Base-by-base conservation (phyloP, 805 yeast genomes). In the Lachancea sp. region DNA sequence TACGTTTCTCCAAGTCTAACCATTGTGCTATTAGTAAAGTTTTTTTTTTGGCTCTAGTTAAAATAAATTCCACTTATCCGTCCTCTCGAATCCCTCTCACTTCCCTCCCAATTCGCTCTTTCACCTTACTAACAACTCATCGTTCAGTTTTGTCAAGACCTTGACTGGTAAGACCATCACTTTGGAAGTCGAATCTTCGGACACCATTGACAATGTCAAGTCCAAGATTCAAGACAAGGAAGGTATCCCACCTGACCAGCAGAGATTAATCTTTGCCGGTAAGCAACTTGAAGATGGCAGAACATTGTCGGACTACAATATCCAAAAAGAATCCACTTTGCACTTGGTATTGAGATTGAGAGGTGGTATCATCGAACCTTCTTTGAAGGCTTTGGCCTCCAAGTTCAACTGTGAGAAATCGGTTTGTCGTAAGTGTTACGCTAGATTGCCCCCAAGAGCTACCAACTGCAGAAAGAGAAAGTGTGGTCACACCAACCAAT, bases 381-480 rank as follows among this genome's bases (percentile, higher is more conserved):
- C 97, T 65, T 83, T 92, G 67, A 92, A 90, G 79, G 96, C 90
- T 64, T 81, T 92, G 68, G 98, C 98, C 73, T 86, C 97, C 70
- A 92, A 92, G 78, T 92, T 84, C 90, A 92, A 92, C 95, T 92
- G 97, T 81, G 98, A 92, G 59, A 92, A 92, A 78, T 72, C 96
- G 58, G 90, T 92, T 72, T 92, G 98, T 83, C 94, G 98, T 77
- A 86, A 89, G 73, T 92, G 98, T 80, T 92, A 92, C 83, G 97
- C 98, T 65, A 92, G 98, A 82, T 89, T 92, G 70, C 98, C 98
- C 69, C 96, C 98, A 76, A 94, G 97, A 85, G 98, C 98, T 65
- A 92, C 97, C 75, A 92, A 92, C 96, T 92, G 98, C 83, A 88
- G 98, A 81, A 92, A 92, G 97, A 88, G 97, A 87, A 92, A 92